Evolutionary conservation across 768 basidiomycete genomes (phyloP), one percentile per base, ranked within the genome.

Genomic region (Tulasnella sp.): DNA sequence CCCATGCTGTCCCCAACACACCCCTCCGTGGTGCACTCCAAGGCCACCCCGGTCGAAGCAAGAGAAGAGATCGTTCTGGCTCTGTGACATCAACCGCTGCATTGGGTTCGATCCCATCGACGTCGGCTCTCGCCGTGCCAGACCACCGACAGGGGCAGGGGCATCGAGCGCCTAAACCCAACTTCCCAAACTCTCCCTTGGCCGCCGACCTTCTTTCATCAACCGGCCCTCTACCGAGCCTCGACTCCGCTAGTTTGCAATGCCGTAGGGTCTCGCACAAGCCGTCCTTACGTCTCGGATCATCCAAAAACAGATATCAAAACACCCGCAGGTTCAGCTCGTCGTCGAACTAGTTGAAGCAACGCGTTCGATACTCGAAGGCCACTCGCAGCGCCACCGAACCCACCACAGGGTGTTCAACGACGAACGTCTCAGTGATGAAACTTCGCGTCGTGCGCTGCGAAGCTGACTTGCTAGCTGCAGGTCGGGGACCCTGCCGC

Each of bases 51-150:
- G n/a, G 55, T 44, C 20, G 51, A 5, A 23, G 51, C 20, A 51
- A n/a, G 23, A 20, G 51, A 23, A 20, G 51, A 6, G 51, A 51
- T 74, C 73, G 73, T 7, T 39, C 73, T 40, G 13, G 44, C 46
- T 74, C 72, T 20, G 72, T 73, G 39, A 44, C 37, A 18, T 40
- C 75, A 16, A 70, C 67, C 75, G 40, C 75, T 23, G 20, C 75
- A 23, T 32, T 70, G 6, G 35, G 16, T 32, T 40, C 76, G 26
- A 26, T 37, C 23, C 10, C 16, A 48, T 72, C 61, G 39, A 70
- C 76, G 6, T 42, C 37, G 35, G 23, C 18, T 32, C 37, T 77
- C 67, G 16, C 61, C 4, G 29, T 77, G 48, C 37, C 76, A 9
- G 20, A 40, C 29, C 61, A 18, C 51, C 61, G 42, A 26, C 67